Evolutionary conservation across 176 grass and related monocot species (phyloP).

Genomic region (Rhynchospora tenuis): DNA sequence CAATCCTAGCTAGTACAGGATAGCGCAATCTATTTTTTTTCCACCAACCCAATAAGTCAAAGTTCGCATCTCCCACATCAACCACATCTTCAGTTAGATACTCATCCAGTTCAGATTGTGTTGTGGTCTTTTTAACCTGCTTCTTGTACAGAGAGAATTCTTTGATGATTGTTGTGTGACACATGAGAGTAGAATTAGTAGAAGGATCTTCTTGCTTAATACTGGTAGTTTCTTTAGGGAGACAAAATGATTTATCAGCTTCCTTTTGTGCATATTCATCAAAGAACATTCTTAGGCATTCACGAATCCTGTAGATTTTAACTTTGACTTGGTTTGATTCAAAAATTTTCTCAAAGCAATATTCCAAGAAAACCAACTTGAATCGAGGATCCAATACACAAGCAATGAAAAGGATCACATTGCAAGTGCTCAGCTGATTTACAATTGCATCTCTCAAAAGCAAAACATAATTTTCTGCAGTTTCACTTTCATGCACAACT

Average conservation of each 20-base stretch:
- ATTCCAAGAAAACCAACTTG: constrained; percentile 17
- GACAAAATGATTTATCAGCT: neutral
- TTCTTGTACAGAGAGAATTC: constrained; percentile 6
- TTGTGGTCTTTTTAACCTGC: neutral
- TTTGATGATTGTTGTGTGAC: constrained; percentile 2
- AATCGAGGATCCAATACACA: constrained; percentile 22
- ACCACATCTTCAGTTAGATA: constrained; percentile 13
- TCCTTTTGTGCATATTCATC: constrained; percentile 14
- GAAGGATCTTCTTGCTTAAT: neutral
- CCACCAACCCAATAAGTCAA: constrained; percentile 21
- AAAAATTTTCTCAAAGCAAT: constrained; percentile 1
- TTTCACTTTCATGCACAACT: neutral
- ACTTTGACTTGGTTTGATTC: neutral
- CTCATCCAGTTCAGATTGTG: constrained; percentile 13
- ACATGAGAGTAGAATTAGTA: neutral
- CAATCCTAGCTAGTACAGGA: constrained; percentile 8
- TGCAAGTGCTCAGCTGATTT: neutral
- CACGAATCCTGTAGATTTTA: constrained; percentile 12
- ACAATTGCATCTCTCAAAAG: constrained; percentile 1
- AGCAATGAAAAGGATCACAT: constrained; percentile 10
- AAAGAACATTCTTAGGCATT: constrained; percentile 15
- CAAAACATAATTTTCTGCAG: neutral
- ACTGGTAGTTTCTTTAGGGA: neutral
- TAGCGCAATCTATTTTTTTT: constrained; percentile 10
- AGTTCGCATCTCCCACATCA: neutral